Evolutionary conservation across 1,284 basidiomycete genomes (phyloP), one percentile per base, ranked within the genome.

Genomic region (Trichosporon sp.): DNA sequence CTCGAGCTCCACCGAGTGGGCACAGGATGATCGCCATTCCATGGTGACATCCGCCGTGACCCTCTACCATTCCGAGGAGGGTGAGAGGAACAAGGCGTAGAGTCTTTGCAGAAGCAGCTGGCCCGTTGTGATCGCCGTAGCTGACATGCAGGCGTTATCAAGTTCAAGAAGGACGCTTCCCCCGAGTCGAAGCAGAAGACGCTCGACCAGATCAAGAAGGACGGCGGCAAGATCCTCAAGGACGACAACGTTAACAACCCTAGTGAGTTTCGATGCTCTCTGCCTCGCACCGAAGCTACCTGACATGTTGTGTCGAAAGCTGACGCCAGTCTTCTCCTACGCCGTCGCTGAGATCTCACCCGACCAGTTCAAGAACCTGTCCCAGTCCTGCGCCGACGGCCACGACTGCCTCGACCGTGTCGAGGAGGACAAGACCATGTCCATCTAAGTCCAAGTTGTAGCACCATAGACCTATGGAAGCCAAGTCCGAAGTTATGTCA

Each of bases 181-280:
- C 31, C 59, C 59, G 59, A 63, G 59, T 63, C 59, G 31, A 63
- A 63, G 59, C 31, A 63, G 59, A n/a, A 63, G 59, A 35, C 32
- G 14, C 59, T 63, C 16, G 59, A 63, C 59, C 6, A 63, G 3
- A 63, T 63, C 31, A 63, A 63, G 59, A 31, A 32, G 31, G 16
- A 63, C 32, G 59, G 59, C 35, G 59, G 59, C 59, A 63, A 63
- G 59, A 35, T 63, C 59, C 12, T 63, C 31, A 63, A 63, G 59
- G 59, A 63, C 59, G 59, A 63, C 59, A 63, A 63, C 59, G 59
- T 63, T 32, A 63, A 63, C 59, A 63, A 63, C 59, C 59, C 59
- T 37, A 16, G 59, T 63, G 59, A 63, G 59, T 63, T 5, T 10
- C 16, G 31, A 2, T 14, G 56, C 12, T 2, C 12, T 21, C 35